A percentile compares a stretch with the other conserved stretches of the same genome.
Evolutionary conservation across 768 basidiomycete genomes (phyloP).

Genomic region (Amylocystis lapponica): DNA sequence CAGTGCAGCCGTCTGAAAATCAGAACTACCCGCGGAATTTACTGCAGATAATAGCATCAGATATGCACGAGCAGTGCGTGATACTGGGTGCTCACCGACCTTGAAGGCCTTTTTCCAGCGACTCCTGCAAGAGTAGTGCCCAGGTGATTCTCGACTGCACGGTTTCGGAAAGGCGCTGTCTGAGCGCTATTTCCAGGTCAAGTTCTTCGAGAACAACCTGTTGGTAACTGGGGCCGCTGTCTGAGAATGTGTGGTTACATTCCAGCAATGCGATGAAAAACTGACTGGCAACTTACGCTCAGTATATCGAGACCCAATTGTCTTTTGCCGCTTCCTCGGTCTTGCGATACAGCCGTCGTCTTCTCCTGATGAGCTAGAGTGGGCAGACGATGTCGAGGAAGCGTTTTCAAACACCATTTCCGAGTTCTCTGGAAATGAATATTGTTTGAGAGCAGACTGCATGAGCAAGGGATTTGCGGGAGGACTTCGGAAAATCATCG

Average conservation of each 20-base stretch:
- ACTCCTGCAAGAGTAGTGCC: slow-evolving; percentile 36
- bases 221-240: slow-evolving; percentile 3
- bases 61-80: too few species aligned
- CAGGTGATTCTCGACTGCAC: slow-evolving; percentile 41
- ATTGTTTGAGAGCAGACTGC: neutral
- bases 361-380: neutral
- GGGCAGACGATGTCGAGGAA: neutral
- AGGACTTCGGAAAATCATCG: neutral
- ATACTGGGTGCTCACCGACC: too few species aligned
- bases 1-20: slow-evolving; percentile 35
- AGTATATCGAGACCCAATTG: neutral
- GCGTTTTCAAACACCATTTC: neutral
- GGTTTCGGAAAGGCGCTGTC: slow-evolving; percentile 35
- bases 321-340: slow-evolving; percentile 8
- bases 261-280: too few species aligned
- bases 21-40: slow-evolving; percentile 8
- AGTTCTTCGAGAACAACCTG: slow-evolving; percentile 35
- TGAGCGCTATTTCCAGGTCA: slow-evolving; percentile 37
- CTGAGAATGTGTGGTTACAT: neutral
- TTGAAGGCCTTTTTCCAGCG: slow-evolving; percentile 20
- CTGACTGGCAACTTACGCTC: too few species aligned
- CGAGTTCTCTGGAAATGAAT: too few species aligned
- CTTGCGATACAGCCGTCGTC: neutral
- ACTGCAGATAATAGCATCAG: too few species aligned
- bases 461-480: neutral